These are phyloP conservation scores for Allium fistulosum DNA, from an alignment of 106 monocot genomes.

Conservation along the genomic window DNA sequence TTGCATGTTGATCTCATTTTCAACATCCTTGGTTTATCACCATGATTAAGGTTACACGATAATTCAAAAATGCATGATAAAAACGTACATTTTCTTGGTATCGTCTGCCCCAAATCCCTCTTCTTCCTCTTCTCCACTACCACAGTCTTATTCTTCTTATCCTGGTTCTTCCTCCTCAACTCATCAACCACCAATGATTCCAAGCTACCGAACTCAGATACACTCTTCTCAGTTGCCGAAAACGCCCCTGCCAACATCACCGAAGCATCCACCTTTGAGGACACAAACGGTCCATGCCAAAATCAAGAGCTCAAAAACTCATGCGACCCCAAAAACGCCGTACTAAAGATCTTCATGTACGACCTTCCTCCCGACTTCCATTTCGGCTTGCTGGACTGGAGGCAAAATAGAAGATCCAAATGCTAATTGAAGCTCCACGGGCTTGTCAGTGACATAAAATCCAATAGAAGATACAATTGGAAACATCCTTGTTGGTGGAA, in stretches of 20 bases:
- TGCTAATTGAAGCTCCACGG: too few relatives aligned
- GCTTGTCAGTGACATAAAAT: too few relatives aligned
- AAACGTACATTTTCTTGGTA: conserved; percentile 2
- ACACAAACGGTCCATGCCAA: neutral
- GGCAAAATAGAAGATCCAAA: neutral
- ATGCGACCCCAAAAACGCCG: conserved; percentile 35
- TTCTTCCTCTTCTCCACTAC: conserved; percentile 22
- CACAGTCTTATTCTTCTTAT: conserved; percentile 19
- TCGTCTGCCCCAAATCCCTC: conserved; percentile 15
- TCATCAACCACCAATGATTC: conserved; percentile 20
- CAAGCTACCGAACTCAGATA: neutral
- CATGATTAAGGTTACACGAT: neutral
- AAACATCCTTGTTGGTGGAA: too few relatives aligned
- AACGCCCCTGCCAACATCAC: too few relatives aligned
- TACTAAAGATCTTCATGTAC: conserved; percentile 74
- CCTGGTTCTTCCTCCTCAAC: conserved; percentile 37
- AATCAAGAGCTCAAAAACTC: neutral
- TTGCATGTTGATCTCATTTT: neutral
- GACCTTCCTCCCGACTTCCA: conserved; percentile 76
- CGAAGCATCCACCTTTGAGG: neutral
- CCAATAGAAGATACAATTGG: too few relatives aligned
- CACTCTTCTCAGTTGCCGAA: too few relatives aligned
- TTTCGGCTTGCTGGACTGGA: conserved; percentile 67
- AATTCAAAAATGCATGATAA: conserved; percentile 10
- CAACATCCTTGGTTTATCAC: neutral